A percentile compares a stretch with the other conserved stretches of the same genome.
phyloP scores from a whole-genome alignment of 2,329 filamentous ascomycete species.

The Cytospora chrysosperma region DNA sequence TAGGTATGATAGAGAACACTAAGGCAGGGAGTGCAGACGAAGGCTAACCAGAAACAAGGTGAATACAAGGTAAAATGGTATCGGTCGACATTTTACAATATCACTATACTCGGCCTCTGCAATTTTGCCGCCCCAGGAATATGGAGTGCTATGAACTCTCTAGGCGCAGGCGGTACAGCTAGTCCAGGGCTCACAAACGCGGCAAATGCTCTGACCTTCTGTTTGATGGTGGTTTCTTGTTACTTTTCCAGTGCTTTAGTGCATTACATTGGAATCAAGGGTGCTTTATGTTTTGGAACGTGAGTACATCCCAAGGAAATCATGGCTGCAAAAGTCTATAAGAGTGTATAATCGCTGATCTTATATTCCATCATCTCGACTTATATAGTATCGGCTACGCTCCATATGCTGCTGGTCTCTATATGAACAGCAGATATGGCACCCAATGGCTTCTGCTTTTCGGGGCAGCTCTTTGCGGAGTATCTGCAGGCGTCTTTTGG shows the following conservation, averaged over 20 bases:
- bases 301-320: conserved; percentile 32
- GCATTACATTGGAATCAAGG: conserved; percentile 68
- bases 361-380: background rate
- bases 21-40: background rate
- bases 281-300: conserved; percentile 69
- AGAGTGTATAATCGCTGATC: background rate
- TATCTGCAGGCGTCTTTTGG: conserved; percentile 74
- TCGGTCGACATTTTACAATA: conserved; percentile 70
- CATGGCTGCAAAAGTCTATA: background rate
- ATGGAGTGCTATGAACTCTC: conserved; percentile 43
- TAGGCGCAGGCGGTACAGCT: conserved; percentile 43
- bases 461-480: conserved; percentile 66
- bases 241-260: conserved; percentile 63
- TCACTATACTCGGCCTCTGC: conserved; percentile 67
- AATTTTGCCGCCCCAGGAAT: conserved; percentile 71
- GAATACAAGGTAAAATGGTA: conserved; percentile 58
- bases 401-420: conserved; percentile 68
- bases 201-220: conserved; percentile 47
- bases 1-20: background rate
- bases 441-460: conserved; percentile 68
- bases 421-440: conserved; percentile 70
- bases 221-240: conserved; percentile 44
- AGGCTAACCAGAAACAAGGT: conserved; percentile 2
- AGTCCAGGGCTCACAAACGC: conserved; percentile 43
- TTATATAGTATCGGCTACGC: conserved; percentile 63